phyloP scores from a whole-genome alignment of 2,329 filamentous ascomycete genomes.

The Neonectria coccinea region DNA sequence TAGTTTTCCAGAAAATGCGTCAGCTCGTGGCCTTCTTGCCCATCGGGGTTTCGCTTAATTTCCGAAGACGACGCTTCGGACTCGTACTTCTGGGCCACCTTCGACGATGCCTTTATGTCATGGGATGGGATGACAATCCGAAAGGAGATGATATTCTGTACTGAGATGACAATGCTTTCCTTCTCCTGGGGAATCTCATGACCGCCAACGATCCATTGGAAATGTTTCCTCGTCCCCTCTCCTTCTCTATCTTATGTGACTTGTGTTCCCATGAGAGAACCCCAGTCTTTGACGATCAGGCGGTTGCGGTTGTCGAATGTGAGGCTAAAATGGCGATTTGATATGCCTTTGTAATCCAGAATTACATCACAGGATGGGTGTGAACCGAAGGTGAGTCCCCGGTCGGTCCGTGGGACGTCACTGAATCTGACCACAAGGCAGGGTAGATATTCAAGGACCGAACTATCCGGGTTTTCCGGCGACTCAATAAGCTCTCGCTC shows the following conservation, averaged over 20 bases:
- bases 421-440: constrained; percentile 32
- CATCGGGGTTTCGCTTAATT: too few species aligned
- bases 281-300: constrained; percentile 37
- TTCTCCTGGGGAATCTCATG: constrained; percentile 11
- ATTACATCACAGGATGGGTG: constrained; percentile 32
- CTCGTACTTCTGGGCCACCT: too few species aligned
- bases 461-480: background rate
- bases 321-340: constrained; percentile 26
- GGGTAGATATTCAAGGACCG: constrained; percentile 3
- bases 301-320: constrained; percentile 13
- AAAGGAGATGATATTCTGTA: constrained; percentile 18
- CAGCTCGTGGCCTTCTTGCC: too few species aligned
- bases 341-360: constrained; percentile 19
- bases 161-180: constrained; percentile 26
- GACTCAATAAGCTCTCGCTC: constrained; percentile 1
- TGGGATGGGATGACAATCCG: constrained; percentile 23
- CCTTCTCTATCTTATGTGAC: constrained; percentile 40
- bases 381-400: constrained; percentile 34
- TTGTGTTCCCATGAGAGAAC: constrained; percentile 37
- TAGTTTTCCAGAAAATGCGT: too few species aligned
- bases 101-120: background rate
- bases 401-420: constrained; percentile 28
- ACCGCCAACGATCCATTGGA: constrained; percentile 41
- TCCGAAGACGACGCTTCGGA: too few species aligned
- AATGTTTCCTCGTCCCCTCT: constrained; percentile 31